Evolutionary conservation across 2,329 filamentous ascomycete species (phyloP).

Genomic region (Pseudogymnoascus pannorum): DNA sequence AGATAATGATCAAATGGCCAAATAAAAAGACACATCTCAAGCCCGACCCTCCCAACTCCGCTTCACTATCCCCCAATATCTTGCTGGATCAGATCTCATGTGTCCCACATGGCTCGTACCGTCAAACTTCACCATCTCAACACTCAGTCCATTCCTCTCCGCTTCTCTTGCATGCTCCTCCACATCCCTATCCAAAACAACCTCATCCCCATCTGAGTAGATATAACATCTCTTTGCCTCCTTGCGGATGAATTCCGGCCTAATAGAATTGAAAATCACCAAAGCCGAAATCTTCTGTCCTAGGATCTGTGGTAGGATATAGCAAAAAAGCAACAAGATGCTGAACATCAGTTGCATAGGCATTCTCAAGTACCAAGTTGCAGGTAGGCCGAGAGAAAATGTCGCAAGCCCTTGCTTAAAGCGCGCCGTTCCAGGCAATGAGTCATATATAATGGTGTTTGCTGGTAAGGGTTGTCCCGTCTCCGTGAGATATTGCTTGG

Average conservation of each 20-base stretch:
- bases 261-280: conserved; percentile 8
- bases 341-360: not conserved
- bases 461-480: not conserved
- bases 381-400: not conserved
- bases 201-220: conserved; percentile 17
- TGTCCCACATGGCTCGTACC: conserved; percentile 18
- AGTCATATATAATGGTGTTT: not conserved
- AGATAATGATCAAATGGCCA: not conserved
- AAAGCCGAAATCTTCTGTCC: conserved; percentile 6
- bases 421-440: not conserved
- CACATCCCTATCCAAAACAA: conserved; percentile 15
- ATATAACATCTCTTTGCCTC: conserved; percentile 20
- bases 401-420: not conserved
- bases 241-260: conserved; percentile 3
- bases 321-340: conserved; percentile 4
- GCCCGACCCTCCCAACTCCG: conserved; percentile 13
- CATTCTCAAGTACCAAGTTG: conserved; percentile 5
- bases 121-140: conserved; percentile 12
- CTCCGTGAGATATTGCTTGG: not conserved
- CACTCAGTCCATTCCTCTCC: conserved; percentile 11
- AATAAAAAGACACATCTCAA: not conserved
- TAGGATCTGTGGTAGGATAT: not conserved
- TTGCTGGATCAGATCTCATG: conserved; percentile 15
- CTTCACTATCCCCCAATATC: conserved; percentile 17
- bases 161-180: conserved; percentile 18